phyloP scores from a whole-genome alignment of 2,329 filamentous ascomycete species.

The Pseudocercospora crystallina region DNA sequence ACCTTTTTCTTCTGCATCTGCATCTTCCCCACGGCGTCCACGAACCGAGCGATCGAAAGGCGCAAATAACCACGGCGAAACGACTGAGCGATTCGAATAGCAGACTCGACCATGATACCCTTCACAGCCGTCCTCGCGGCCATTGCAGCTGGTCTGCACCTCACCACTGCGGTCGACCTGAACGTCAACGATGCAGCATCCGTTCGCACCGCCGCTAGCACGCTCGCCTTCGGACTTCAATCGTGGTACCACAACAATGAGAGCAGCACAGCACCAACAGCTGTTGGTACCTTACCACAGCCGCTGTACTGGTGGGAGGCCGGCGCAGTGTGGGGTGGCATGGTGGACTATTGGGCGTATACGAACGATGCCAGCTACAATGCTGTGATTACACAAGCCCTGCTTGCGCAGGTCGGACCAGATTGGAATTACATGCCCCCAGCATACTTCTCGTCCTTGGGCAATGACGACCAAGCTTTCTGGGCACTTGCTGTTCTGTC shows the following conservation, averaged over 20 bases:
- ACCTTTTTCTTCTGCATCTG: slow-evolving; percentile 1
- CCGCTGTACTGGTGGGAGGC: slow-evolving; percentile 52
- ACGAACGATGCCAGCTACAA: slow-evolving; percentile 47
- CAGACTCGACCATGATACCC: slow-evolving; percentile 13
- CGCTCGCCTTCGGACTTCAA: slow-evolving; percentile 36
- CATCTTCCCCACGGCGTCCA: not conserved
- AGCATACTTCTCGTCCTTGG: slow-evolving; percentile 35
- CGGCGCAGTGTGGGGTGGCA: slow-evolving; percentile 39
- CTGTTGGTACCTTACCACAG: slow-evolving; percentile 42
- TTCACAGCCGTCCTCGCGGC: slow-evolving; percentile 8
- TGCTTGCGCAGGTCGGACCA: slow-evolving; percentile 43
- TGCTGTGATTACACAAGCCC: slow-evolving; percentile 42
- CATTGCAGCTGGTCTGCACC: slow-evolving; percentile 8
- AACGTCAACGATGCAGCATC: slow-evolving; percentile 30
- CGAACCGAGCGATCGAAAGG: not conserved
- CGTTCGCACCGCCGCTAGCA: slow-evolving; percentile 33
- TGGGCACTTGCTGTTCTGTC: slow-evolving; percentile 82
- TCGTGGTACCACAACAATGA: slow-evolving; percentile 37
- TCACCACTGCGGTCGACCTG: slow-evolving; percentile 20
- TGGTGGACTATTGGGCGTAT: slow-evolving; percentile 48
- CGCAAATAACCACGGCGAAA: no score
- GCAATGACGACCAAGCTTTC: slow-evolving; percentile 67
- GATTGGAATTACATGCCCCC: slow-evolving; percentile 45
- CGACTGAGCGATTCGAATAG: no score
- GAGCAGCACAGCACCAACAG: slow-evolving; percentile 28